These are phyloP conservation scores for Lithospermum erythrorhizon DNA, from an alignment of 257 asterid species.

Conservation along the genomic window DNA sequence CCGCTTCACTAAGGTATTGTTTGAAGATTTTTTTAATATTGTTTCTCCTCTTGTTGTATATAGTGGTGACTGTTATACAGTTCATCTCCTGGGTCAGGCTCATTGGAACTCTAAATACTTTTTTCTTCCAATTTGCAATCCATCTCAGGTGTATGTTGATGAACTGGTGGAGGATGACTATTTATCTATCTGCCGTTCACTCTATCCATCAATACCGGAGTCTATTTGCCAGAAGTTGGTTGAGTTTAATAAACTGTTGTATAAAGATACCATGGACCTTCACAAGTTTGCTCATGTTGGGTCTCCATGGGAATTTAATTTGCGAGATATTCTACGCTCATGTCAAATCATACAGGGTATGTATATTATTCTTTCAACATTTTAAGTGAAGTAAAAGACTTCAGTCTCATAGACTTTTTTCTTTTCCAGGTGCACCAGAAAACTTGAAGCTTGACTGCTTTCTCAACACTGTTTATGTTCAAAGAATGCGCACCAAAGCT, in stretches of 20 bases:
- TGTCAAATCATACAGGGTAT: slow-evolving; percentile 79
- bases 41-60: slow-evolving; percentile 4
- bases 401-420: slow-evolving; percentile 8
- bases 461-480: slow-evolving; percentile 70
- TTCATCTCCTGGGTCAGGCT: neutral
- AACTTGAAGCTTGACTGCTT: slow-evolving; percentile 51
- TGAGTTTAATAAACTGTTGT: slow-evolving; percentile 57
- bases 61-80: neutral
- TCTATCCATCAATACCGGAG: slow-evolving; percentile 52
- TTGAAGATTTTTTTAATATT: slow-evolving; percentile 1
- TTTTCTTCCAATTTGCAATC: neutral
- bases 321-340: slow-evolving; percentile 89
- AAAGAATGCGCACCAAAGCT: slow-evolving; percentile 85
- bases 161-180: slow-evolving; percentile 84
- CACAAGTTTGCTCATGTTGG: slow-evolving; percentile 82
- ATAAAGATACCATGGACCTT: slow-evolving; percentile 62
- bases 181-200: slow-evolving; percentile 61
- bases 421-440: slow-evolving; percentile 46
- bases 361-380: neutral
- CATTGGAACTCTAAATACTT: neutral
- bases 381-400: neutral
- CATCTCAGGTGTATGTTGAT: slow-evolving; percentile 77
- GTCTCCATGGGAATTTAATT: slow-evolving; percentile 99
- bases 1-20: slow-evolving; percentile 81
- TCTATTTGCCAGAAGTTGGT: slow-evolving; percentile 49